Evolutionary conservation across 2,329 filamentous ascomycete species (phyloP).

Genomic region (Bretziella fagacearum): DNA sequence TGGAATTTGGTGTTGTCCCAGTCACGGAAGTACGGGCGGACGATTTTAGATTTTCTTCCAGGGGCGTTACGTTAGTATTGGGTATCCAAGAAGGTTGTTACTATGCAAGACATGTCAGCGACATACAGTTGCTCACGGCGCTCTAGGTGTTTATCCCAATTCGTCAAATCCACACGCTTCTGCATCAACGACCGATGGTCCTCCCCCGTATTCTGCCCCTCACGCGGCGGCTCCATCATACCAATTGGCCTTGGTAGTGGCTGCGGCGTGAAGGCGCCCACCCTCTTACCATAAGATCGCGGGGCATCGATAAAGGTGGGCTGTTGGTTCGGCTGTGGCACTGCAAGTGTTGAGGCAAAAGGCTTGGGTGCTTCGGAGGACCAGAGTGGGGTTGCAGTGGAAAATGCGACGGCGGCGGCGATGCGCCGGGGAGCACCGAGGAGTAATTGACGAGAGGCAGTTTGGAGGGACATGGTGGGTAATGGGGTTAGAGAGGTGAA

Average conservation of each 20-base stretch:
- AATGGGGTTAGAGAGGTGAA: background rate
- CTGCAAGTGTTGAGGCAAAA: background rate
- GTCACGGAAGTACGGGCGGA: conserved; percentile 88
- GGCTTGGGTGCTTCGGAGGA: conserved; percentile 23
- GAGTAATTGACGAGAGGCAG: background rate
- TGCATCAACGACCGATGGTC: conserved; percentile 51
- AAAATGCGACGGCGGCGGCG: conserved; percentile 26
- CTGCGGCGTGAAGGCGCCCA: conserved; percentile 39
- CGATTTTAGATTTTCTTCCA: conserved; percentile 51
- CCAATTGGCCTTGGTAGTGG: conserved; percentile 63
- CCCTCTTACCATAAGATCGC: conserved; percentile 39
- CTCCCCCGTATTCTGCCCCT: conserved; percentile 68
- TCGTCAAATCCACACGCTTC: conserved; percentile 60
- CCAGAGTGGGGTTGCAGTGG: conserved; percentile 30
- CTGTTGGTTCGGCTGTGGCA: conserved; percentile 12
- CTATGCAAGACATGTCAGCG: too few species aligned
- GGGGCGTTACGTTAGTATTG: background rate
- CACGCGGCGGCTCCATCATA: conserved; percentile 51
- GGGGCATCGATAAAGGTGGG: conserved; percentile 38
- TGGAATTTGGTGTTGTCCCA: conserved; percentile 71
- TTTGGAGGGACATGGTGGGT: background rate
- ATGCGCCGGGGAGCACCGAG: background rate
- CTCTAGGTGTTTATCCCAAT: conserved; percentile 70
- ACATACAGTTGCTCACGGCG: conserved; percentile 58
- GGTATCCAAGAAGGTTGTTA: background rate